Evolutionary conservation across 768 basidiomycete species (phyloP), one percentile per base, ranked within the genome.

Genomic region (Ramaria rubella): DNA sequence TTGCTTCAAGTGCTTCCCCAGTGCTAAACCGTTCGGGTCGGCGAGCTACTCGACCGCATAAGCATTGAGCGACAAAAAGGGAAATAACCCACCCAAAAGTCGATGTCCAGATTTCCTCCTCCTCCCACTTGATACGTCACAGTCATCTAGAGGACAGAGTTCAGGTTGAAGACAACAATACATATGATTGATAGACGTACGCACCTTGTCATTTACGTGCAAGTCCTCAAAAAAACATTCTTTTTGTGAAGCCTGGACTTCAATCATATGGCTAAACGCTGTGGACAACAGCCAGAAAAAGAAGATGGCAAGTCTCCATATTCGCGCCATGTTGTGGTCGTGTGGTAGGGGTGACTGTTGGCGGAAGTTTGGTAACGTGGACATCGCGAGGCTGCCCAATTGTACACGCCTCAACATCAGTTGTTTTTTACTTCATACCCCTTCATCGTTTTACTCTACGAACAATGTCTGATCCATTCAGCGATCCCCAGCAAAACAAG

Each of bases 121-220:
- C 91, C 93, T 52, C 92, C 94, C 6, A 98, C 96, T 78, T 99
- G 96, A 69, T 98, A 99, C 36, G 95, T 96, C 49, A 99, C 90
- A 24, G 95, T 95, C 96, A 99, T 98, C 94, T 97, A 24, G 9
- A 14, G 14, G 31, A 52, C 12, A 30, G 19, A 31, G 27, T 45
- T 54, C 21, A 15, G 23, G 15, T 17, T 30, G 42, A 29, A 33
- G 5, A 44, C 38, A 24, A 14, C 29, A 49, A 27, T 48, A 46
- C 29, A 42, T 29, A 17, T 19, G 40, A n/a, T n/a, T 29, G 42
- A 12, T n/a, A n/a, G 9, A 17, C 31, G 61, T 64, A 56, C 60
- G 8, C 27, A 88, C 90, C 78, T 94, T 90, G 83, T 95, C 93
- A 68, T 92, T 83, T 60, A 81, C 75, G 65, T 94, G 90, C 11